A percentile compares a stretch with the other conserved stretches of the same genome.
phyloP scores from a whole-genome alignment of 2,329 filamentous ascomycete species.

The Xylaria sp. region DNA sequence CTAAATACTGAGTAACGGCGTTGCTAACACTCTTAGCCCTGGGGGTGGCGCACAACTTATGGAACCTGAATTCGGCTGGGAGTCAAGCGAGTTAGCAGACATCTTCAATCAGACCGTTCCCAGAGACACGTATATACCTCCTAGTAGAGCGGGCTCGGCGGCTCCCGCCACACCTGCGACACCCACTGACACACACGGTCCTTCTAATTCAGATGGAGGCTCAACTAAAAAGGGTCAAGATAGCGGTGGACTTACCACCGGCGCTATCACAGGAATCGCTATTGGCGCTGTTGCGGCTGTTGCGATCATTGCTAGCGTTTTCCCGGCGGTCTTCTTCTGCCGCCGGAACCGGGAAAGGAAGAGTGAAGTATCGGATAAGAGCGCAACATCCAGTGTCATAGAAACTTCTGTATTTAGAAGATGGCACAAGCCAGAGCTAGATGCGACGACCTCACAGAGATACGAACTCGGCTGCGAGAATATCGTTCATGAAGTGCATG shows the following conservation, averaged over 20 bases:
- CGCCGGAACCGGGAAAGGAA: slow-evolving; percentile 1
- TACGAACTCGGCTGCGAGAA: slow-evolving; percentile 24
- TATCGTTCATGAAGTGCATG: slow-evolving; percentile 22
- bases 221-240: neutral
- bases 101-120: slow-evolving; percentile 36
- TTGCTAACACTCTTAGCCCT: slow-evolving; percentile 26
- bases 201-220: neutral
- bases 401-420: neutral
- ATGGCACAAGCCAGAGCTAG: slow-evolving; percentile 24
- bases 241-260: neutral
- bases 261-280: slow-evolving; percentile 25
- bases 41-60: slow-evolving; percentile 31
- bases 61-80: slow-evolving; percentile 27
- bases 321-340: slow-evolving; percentile 7
- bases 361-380: neutral
- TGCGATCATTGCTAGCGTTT: neutral
- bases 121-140: slow-evolving; percentile 30
- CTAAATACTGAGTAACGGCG: neutral
- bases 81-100: slow-evolving; percentile 24
- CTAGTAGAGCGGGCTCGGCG: neutral
- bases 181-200: no score
- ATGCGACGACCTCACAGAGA: slow-evolving; percentile 4
- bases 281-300: slow-evolving; percentile 15
- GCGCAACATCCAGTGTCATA: neutral
- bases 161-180: neutral